Evolutionary conservation across 2,329 filamentous ascomycete species (phyloP).

Genomic region (Cladophialophora psammophila): DNA sequence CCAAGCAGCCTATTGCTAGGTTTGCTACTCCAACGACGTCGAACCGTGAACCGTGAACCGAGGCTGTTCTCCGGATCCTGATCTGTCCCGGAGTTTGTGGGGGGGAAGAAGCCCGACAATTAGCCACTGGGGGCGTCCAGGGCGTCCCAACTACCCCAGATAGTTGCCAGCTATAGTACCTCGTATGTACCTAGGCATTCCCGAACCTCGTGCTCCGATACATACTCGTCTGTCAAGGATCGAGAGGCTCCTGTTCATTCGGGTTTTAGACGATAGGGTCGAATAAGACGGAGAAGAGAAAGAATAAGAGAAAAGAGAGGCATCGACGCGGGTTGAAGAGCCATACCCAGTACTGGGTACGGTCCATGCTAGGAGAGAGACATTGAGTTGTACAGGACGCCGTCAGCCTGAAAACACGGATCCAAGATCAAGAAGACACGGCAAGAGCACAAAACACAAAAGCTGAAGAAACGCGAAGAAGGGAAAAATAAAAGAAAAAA

Average conservation of each 20-base stretch:
- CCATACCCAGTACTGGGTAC: too few species aligned
- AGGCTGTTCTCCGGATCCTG: constrained; percentile 23
- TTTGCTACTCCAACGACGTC: not conserved
- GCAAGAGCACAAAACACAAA: not conserved
- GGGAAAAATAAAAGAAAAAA: not conserved
- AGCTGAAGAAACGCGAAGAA: not conserved
- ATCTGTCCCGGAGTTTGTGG: not conserved
- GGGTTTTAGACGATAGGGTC: not conserved
- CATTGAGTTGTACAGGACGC: too few species aligned
- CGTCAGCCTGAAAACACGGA: too few species aligned
- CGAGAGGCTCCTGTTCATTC: not conserved
- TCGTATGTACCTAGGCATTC: constrained; percentile 2
- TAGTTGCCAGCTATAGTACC: not conserved
- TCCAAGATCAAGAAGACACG: too few species aligned
- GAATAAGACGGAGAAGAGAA: too few species aligned
- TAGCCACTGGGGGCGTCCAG: not conserved
- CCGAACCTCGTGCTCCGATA: not conserved
- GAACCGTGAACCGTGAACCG: constrained; percentile 1
- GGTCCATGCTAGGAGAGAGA: too few species aligned
- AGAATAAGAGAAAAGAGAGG: too few species aligned
- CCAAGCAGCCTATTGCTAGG: not conserved
- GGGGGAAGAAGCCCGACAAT: constrained; percentile 1
- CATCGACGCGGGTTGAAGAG: too few species aligned
- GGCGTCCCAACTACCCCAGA: not conserved
- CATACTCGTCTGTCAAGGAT: not conserved